These are phyloP conservation scores for Blastocladiella britannica DNA, from an alignment of 192 early-diverging fungal species.

Conservation along the genomic window DNA sequence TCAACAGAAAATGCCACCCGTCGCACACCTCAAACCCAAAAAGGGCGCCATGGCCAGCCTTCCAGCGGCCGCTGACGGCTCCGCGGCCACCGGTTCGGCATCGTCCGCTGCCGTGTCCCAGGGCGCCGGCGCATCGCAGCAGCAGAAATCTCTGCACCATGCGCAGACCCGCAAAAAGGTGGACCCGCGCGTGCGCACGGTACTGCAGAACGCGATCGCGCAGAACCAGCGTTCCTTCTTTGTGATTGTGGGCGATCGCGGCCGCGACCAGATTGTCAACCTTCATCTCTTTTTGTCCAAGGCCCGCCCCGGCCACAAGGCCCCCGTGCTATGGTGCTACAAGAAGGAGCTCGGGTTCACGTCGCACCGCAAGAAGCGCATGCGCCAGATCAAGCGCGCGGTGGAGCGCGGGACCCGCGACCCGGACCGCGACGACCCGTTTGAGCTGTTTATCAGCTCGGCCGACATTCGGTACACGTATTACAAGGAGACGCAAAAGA, in stretches of 20 bases:
- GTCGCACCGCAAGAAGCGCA: conserved; percentile 88
- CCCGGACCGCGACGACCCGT: conserved; percentile 89
- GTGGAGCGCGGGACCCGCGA: conserved; percentile 79
- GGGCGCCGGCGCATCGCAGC: no score
- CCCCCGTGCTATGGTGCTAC: conserved; percentile 99
- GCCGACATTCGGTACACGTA: conserved; percentile 96
- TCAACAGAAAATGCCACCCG: no score
- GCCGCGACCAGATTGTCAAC: conserved; percentile 82
- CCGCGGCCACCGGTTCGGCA: no score
- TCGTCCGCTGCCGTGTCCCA: no score
- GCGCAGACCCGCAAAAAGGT: conserved; percentile 31
- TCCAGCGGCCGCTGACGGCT: no score
- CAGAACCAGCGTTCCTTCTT: conserved; percentile 83
- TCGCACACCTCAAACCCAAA: no score
- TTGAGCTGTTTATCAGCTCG: conserved; percentile 87
- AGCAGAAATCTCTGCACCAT: no score
- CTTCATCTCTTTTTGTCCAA: conserved; percentile 91
- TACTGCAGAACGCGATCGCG: conserved; percentile 82
- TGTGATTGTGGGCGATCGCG: conserved; percentile 86
- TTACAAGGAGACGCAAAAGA: conserved; percentile 98
- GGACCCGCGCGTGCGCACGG: conserved; percentile 81
- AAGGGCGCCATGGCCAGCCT: no score
- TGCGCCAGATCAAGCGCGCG: conserved; percentile 84
- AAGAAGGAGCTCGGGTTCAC: conserved; percentile 95
- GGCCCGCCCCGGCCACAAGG: conserved; percentile 67